Base-by-base conservation (phyloP, 306 rosid species). In the Prunus padus region DNA sequence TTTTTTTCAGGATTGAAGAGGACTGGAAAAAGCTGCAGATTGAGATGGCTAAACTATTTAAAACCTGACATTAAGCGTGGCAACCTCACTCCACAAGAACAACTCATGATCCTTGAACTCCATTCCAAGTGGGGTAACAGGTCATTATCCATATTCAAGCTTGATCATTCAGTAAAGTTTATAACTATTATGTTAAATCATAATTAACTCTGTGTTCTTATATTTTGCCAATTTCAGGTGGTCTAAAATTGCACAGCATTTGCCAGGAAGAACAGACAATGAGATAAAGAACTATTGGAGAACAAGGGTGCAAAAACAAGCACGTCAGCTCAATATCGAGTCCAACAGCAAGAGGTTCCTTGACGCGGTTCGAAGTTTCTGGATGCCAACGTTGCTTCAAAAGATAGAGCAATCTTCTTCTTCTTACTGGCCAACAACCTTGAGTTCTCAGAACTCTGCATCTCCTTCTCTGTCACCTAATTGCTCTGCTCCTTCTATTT, bases 51-150 rank as follows among this genome's bases (percentile, higher is more conserved):
- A 46, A 95, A 95, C 75, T 95, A 95, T 71, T 84, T 95, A 76
- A 95, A 92, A 84, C 98, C 98, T 3, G 98, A 95, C 71, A 90
- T 95, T 59, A 95, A 95, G 82, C 86, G 98, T 40, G 98, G 98
- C 47, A 92, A 95, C 61, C 96, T 95, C 45, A 86, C 93, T 64
- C 97, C 96, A 18, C 96, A 95, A 71, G 98, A 95, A 70, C 98
- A 95, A 44, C 86, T 95, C 30, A 54, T 89, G 91, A 95, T 95
- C 82, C 96, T 92, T 71, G 96, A 95, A 73, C 97, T 95, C 74
- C 98, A 95, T 76, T 89, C 97, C 80, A 89, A 88, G 78, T 92
- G 89, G 96, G 98, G 98, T 49, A 95, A 95, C 54, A 92, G 93
- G 98, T 93, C 71, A 78, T 15, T 12, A 22, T 65, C 18, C 61